Base-by-base conservation (phyloP, 345 rosid genomes). In the Turnera subulata region DNA sequence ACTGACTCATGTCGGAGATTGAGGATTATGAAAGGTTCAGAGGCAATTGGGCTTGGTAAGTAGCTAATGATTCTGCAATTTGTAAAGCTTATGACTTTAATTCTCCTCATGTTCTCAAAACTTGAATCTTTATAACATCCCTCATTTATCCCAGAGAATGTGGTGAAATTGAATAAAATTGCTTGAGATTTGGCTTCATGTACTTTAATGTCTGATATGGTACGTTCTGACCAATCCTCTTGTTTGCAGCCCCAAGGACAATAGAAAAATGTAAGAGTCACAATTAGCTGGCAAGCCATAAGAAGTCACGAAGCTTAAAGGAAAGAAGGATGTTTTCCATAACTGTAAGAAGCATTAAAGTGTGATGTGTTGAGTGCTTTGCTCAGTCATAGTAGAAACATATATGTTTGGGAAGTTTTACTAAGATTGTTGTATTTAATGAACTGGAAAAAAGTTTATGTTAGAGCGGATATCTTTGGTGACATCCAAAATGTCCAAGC, bases 171-270 rank as follows among this genome's bases (percentile, higher is more conserved):
- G n/a, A n/a, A n/a, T 24, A 49, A 4, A 39, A 10, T n/a, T 59
- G 46, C 21, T 37, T 13, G 25, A 29, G 8, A 29, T 29, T n/a
- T n/a, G n/a, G n/a, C n/a, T n/a, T n/a, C n/a, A n/a, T n/a, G n/a
- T n/a, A n/a, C n/a, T n/a, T n/a, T n/a, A n/a, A n/a, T n/a, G n/a
- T n/a, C n/a, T n/a, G n/a, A n/a, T n/a, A n/a, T n/a, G n/a, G n/a
- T n/a, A n/a, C n/a, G n/a, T n/a, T n/a, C n/a, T n/a, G n/a, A n/a
- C n/a, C n/a, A n/a, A n/a, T n/a, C n/a, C 8, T 29, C 37, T 13
- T 62, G 25, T 40, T 57, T 69, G 61, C 85, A 77, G 84, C 84
- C 64, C 84, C 84, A 19, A 72, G 82, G 64, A 71, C 78, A 45
- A 56, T 63, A 73, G 82, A 72, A 70, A 80, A 80, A 67, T 77